phyloP scores from a whole-genome alignment of 1,139 yeast species.

The Taphrina confusa region DNA sequence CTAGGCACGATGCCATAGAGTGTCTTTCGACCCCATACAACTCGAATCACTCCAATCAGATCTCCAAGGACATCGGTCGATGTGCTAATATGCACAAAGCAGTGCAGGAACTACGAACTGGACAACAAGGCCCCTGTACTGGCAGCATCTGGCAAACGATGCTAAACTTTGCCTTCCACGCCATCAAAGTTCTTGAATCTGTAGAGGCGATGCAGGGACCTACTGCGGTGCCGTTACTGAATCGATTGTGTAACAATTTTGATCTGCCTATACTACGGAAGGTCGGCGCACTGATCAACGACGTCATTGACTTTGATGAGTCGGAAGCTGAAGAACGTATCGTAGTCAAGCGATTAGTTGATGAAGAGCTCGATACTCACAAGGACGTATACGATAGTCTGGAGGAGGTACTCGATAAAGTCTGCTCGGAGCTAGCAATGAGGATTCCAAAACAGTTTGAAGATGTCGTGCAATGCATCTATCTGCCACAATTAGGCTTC shows the following conservation, averaged over 20 bases:
- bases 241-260: slow-evolving; percentile 36
- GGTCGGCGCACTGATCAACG: slow-evolving; percentile 39
- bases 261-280: slow-evolving; percentile 37
- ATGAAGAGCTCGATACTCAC: slow-evolving; percentile 47
- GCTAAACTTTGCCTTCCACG: slow-evolving; percentile 39
- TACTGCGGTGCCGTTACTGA: slow-evolving; percentile 32
- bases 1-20: slow-evolving; percentile 46
- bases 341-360: slow-evolving; percentile 46
- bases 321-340: slow-evolving; percentile 47
- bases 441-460: slow-evolving; percentile 39
- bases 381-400: slow-evolving; percentile 47
- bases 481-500: slow-evolving; percentile 54
- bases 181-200: slow-evolving; percentile 39
- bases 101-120: slow-evolving; percentile 43
- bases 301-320: slow-evolving; percentile 48
- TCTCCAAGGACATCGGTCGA: slow-evolving; percentile 42
- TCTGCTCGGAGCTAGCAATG: slow-evolving; percentile 42
- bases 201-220: slow-evolving; percentile 33
- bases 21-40: slow-evolving; percentile 42
- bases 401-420: slow-evolving; percentile 46
- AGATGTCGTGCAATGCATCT: slow-evolving; percentile 47
- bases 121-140: slow-evolving; percentile 46
- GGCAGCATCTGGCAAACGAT: slow-evolving; percentile 39
- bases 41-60: slow-evolving; percentile 37
- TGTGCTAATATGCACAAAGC: slow-evolving; percentile 45